Conservation (phyloP, 805 yeast species). For the Metschnikowia drakensbergensis region DNA sequence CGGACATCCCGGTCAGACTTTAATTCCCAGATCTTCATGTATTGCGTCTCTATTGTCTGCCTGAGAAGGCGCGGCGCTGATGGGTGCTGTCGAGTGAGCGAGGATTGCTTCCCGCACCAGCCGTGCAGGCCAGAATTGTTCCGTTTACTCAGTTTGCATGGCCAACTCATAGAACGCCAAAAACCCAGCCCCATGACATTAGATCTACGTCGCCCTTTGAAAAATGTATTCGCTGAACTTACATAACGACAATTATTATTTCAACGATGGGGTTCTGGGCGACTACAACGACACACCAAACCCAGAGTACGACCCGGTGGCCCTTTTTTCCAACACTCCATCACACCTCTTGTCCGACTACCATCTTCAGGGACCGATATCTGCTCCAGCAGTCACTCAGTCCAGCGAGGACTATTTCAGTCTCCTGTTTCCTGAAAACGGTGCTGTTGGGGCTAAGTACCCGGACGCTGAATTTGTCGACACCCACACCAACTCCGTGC, state of each 20-base stretch:
- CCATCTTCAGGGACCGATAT: constrained; percentile 11
- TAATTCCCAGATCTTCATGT: neutral
- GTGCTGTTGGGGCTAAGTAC: neutral
- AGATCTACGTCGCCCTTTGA: neutral
- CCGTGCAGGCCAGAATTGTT: constrained; percentile 1
- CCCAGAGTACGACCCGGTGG: constrained; percentile 4
- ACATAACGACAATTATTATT: neutral
- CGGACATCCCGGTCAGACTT: neutral
- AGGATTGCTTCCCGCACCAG: constrained; percentile 3
- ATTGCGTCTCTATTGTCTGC: neutral
- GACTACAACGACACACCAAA: neutral
- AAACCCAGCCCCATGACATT: neutral
- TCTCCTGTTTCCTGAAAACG: constrained; percentile 5
- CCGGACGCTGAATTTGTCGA: neutral
- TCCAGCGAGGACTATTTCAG: constrained; percentile 14
- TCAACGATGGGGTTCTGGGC: neutral
- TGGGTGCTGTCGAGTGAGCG: constrained; percentile 1
- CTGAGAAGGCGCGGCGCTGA: neutral
- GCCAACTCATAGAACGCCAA: neutral
- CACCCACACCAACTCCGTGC: neutral
- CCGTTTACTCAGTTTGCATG: neutral
- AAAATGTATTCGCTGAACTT: constrained; percentile 1
- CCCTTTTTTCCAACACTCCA: constrained; percentile 4
- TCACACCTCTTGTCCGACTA: neutral
- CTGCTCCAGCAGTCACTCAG: constrained; percentile 15